Evolutionary conservation across 2,329 filamentous ascomycete species (phyloP), one percentile per base, ranked within the genome.

Genomic region (Trichoderma koningii): DNA sequence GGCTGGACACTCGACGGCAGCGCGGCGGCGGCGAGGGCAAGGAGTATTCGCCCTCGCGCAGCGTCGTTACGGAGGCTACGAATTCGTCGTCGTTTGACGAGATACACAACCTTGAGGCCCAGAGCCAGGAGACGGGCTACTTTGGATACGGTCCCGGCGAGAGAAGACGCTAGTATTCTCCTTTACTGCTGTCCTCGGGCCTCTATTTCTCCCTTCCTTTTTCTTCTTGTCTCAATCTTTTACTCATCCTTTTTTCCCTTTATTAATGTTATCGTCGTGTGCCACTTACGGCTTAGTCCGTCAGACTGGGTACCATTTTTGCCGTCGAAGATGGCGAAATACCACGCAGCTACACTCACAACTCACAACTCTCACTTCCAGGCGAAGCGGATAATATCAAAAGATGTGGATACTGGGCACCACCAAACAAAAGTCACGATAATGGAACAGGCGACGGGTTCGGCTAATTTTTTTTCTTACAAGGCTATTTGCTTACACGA

Each of bases 21-120:
- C 76, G 48, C 76, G 75, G 77, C 19, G 75, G 77, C 19, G 73
- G 78, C 63, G 75, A 75, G 28, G 50, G 42, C n/a, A 70, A 72
- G 19, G 67, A 68, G 12, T 62, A 65, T 4, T 70, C 67, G 0
- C 70, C 73, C 2, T 65, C 69, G n/a, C 71, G 69, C 67, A 69
- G 69, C 30, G 69, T 70, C 14, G 44, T 71, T 45, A 53, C 70
- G 61, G 45, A 42, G 34, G 30, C 42, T n/a, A 56, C 68, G 56
- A 52, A 70, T 17, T 63, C 60, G 12, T 55, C 60, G 23, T 73
- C 73, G 1, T 63, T 72, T 19, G 73, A 77, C 3, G 69, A 73
- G 23, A 71, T 75, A 17, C 70, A 72, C 59, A 69, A 74, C 41
- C 68, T 76, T 7, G 74, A 77, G 30, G 74, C 73, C 21, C 73